A percentile compares a stretch with the other conserved stretches of the same genome.
Evolutionary conservation across 352 stramenopile genomes (phyloP).

Genomic region (Globisporangium camurandrum): DNA sequence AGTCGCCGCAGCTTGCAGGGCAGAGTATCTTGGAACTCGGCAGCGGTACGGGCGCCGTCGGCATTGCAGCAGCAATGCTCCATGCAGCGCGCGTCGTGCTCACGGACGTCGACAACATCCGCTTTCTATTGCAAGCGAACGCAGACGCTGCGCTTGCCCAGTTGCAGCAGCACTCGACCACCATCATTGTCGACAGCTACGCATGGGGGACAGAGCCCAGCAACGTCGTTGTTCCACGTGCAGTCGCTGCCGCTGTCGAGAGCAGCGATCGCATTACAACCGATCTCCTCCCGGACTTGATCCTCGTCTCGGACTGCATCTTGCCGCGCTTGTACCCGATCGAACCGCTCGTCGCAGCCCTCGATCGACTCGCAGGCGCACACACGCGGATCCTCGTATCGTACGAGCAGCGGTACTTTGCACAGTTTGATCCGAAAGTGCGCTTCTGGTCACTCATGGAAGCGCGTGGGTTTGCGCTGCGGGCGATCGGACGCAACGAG

Average conservation of each 20-base stretch:
- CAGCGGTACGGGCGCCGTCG: slow-evolving; percentile 87
- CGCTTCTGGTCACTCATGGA: slow-evolving; percentile 73
- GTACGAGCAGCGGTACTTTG: slow-evolving; percentile 83
- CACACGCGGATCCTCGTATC: slow-evolving; percentile 72
- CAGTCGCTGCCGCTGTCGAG: not conserved
- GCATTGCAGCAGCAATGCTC: slow-evolving; percentile 84
- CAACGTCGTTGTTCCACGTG: slow-evolving; percentile 18
- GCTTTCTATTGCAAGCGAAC: slow-evolving; percentile 89
- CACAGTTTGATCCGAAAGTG: slow-evolving; percentile 70
- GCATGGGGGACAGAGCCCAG: slow-evolving; percentile 77
- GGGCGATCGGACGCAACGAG: slow-evolving; percentile 35
- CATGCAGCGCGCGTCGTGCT: slow-evolving; percentile 75
- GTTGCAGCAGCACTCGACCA: slow-evolving; percentile 9
- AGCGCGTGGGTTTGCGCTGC: slow-evolving; percentile 34
- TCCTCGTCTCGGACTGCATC: slow-evolving; percentile 94
- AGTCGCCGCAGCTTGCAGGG: slow-evolving; percentile 9
- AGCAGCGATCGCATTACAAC: not conserved
- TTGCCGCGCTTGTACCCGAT: slow-evolving; percentile 95
- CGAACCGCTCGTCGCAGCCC: slow-evolving; percentile 87
- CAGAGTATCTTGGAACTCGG: slow-evolving; percentile 88
- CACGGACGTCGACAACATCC: slow-evolving; percentile 86
- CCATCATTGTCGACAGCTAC: slow-evolving; percentile 76
- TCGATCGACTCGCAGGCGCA: slow-evolving; percentile 54
- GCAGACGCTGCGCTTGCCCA: slow-evolving; percentile 31
- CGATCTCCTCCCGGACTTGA: slow-evolving; percentile 44